Conservation (phyloP, 306 rosid genomes). For the Myrica gale region DNA sequence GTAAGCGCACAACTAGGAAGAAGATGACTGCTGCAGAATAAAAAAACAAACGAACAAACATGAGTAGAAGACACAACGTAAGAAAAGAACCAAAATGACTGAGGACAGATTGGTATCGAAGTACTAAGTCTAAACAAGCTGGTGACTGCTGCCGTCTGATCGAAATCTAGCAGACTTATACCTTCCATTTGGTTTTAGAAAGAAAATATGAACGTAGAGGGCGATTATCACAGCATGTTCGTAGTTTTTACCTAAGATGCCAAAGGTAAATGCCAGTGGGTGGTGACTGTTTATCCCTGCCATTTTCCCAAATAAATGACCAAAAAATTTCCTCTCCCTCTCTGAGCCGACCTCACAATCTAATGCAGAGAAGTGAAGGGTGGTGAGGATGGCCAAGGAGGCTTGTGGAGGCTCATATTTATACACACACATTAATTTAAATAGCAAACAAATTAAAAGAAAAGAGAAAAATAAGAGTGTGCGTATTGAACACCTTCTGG, state of each 20-base stretch:
- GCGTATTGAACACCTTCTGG: slow-evolving; percentile 39
- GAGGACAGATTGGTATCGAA: too few species aligned
- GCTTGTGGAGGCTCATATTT: neutral
- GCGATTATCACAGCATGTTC: neutral
- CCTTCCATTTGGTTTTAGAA: neutral
- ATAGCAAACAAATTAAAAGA: neutral
- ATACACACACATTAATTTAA: slow-evolving; percentile 17
- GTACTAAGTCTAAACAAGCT: neutral
- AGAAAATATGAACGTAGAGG: neutral
- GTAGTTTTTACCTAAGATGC: slow-evolving; percentile 58
- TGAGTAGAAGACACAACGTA: too few species aligned
- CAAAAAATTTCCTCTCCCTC: neutral
- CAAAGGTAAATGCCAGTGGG: slow-evolving; percentile 63
- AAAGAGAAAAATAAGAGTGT: neutral
- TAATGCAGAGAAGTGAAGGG: slow-evolving; percentile 31
- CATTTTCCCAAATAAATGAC: slow-evolving; percentile 29
- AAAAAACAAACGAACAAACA: too few species aligned
- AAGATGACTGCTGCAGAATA: too few species aligned
- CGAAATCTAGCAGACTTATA: neutral
- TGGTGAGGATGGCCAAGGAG: slow-evolving; percentile 18
- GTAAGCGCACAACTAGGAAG: too few species aligned
- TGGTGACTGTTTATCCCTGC: slow-evolving; percentile 32
- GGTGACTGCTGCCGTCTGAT: neutral
- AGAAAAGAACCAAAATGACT: too few species aligned
- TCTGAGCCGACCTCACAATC: slow-evolving; percentile 23